Conservation (phyloP, 495 filamentous ascomycete species). For the Neohortaea acidophila region DNA sequence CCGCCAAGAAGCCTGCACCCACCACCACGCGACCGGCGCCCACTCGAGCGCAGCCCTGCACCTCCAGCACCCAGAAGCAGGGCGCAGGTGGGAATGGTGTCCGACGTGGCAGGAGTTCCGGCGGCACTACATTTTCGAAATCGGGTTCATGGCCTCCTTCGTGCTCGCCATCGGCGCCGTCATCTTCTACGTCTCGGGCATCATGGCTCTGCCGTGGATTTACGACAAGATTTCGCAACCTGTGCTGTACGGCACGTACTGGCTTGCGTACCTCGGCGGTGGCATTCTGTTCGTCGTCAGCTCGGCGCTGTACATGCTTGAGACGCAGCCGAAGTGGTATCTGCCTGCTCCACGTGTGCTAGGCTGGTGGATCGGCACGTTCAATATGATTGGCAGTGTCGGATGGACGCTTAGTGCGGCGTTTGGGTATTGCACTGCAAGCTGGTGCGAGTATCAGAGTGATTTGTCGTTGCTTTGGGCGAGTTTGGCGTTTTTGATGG, state of each 20-base stretch:
- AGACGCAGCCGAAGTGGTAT: conserved; percentile 12
- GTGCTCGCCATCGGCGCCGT: conserved; percentile 2
- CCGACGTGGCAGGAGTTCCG: conserved; percentile 10
- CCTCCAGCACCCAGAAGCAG: background rate
- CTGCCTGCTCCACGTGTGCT: conserved; percentile 3
- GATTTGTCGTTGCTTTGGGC: conserved; percentile 9
- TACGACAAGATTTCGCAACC: conserved; percentile 8
- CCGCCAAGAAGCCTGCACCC: background rate
- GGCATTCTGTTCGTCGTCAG: conserved; percentile 5
- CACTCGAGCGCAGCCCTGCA: conserved; percentile 1
- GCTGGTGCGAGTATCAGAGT: conserved; percentile 9
- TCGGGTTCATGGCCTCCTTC: conserved; percentile 8
- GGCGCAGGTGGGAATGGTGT: conserved; percentile 11
- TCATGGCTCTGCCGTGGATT: conserved; percentile 9
- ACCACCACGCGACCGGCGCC: conserved; percentile 4
- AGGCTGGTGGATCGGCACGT: conserved; percentile 10
- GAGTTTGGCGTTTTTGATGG: conserved; percentile 6
- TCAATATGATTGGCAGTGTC: conserved; percentile 7
- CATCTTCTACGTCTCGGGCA: conserved; percentile 7
- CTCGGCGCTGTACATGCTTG: conserved; percentile 4
- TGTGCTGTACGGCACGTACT: conserved; percentile 4
- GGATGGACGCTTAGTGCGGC: conserved; percentile 6
- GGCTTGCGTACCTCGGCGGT: conserved; percentile 10
- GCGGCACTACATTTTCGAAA: conserved; percentile 10
- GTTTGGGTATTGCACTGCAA: conserved; percentile 6